Conservation (phyloP, 306 rosid species). For the Erythrophleum fordii region DNA sequence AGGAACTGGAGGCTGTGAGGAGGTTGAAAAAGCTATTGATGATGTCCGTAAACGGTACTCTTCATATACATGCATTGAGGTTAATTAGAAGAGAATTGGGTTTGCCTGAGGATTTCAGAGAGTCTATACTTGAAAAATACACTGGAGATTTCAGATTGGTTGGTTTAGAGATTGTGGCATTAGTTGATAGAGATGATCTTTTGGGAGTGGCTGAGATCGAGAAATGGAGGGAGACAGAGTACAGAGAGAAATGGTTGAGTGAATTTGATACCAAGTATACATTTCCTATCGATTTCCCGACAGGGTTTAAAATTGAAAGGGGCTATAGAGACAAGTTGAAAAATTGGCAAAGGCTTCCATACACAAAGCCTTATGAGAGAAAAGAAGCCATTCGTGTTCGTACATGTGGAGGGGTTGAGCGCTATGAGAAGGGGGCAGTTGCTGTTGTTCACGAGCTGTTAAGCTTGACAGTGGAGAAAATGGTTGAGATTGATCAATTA, state of each 20-base stretch:
- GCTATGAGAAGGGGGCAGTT: constrained; percentile 76
- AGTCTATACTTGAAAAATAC: constrained; percentile 61
- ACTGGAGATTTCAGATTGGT: constrained; percentile 53
- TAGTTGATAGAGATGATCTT: constrained; percentile 55
- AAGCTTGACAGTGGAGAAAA: constrained; percentile 84
- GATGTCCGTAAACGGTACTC: constrained; percentile 64
- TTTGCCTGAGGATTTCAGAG: constrained; percentile 75
- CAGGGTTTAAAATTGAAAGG: constrained; percentile 60
- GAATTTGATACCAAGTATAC: constrained; percentile 74
- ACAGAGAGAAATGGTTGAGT: constrained; percentile 81
- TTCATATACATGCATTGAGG: constrained; percentile 76
- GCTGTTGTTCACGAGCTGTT: constrained; percentile 80
- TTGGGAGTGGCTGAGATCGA: constrained; percentile 55
- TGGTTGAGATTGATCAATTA: constrained; percentile 79
- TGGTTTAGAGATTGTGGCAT: constrained; percentile 66
- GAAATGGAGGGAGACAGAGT: constrained; percentile 77
- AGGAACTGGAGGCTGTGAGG: constrained; percentile 56
- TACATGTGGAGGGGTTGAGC: constrained; percentile 59
- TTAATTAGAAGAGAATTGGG: constrained; percentile 72
- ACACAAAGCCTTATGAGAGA: constrained; percentile 70
- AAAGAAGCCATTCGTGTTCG: constrained; percentile 48
- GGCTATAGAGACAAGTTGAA: constrained; percentile 73
- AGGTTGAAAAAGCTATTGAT: constrained; percentile 65
- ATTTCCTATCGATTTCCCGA: constrained; percentile 71
- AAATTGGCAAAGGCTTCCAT: constrained; percentile 87